Conservation (phyloP, 345 rosid species). For the Murraya paniculata region DNA sequence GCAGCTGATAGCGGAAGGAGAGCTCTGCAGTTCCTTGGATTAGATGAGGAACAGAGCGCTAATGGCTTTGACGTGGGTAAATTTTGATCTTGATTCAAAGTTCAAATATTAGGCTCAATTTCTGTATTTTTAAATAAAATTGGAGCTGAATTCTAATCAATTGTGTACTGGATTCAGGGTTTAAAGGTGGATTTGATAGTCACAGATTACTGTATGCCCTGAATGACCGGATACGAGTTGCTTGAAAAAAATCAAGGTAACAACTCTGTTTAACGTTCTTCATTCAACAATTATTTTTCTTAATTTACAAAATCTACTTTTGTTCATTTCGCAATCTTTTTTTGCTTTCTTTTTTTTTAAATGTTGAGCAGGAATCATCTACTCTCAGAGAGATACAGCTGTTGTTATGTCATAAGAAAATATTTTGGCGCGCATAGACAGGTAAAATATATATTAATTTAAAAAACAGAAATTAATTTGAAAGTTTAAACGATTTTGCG, state of each 20-base stretch:
- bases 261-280: neutral
- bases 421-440: constrained; percentile 67
- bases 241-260: constrained; percentile 87
- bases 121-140: neutral
- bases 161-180: constrained; percentile 32
- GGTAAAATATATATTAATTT: constrained; percentile 31
- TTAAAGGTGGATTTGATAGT: constrained; percentile 86
- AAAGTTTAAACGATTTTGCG: neutral
- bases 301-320: neutral
- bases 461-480: neutral
- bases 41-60: constrained; percentile 51
- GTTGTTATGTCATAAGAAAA: constrained; percentile 96
- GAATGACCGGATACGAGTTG: constrained; percentile 93
- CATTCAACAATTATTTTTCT: neutral
- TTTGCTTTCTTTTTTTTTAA: neutral
- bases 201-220: constrained; percentile 99
- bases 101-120: neutral
- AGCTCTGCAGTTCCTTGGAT: constrained; percentile 76
- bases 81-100: neutral
- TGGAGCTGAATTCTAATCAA: neutral
- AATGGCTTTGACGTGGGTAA: constrained; percentile 44
- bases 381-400: constrained; percentile 63
- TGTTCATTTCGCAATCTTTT: neutral
- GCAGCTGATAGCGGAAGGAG: constrained; percentile 82
- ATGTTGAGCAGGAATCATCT: constrained; percentile 61